A percentile compares a stretch with the other conserved stretches of the same genome.
These are phyloP conservation scores for Camellia japonica DNA, from an alignment of 148 eudicot species.

Conservation along the genomic window DNA sequence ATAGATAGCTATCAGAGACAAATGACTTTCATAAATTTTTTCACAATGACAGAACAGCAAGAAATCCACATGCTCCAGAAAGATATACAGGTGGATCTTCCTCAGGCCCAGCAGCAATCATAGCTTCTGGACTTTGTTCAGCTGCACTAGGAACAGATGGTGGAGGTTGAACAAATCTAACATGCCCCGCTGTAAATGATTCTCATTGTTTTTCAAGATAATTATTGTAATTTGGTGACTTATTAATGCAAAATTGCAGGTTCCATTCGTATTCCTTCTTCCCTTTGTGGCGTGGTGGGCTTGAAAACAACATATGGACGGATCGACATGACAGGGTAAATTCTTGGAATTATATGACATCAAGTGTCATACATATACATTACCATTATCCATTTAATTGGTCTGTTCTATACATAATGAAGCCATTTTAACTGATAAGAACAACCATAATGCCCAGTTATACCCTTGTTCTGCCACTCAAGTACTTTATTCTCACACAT, in stretches of 20 bases:
- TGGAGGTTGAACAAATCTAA: slow-evolving; percentile 62
- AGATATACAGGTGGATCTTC: slow-evolving; percentile 99
- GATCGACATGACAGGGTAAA: slow-evolving; percentile 84
- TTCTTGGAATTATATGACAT: slow-evolving; percentile 11
- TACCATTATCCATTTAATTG: neutral
- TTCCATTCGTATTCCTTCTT: slow-evolving; percentile 94
- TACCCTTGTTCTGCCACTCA: neutral
- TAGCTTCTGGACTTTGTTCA: slow-evolving; percentile 91
- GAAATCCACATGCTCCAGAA: slow-evolving; percentile 92
- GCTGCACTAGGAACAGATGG: slow-evolving; percentile 99
- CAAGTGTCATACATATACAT: neutral
- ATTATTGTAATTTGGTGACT: neutral
- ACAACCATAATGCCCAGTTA: neutral
- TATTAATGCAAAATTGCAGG: slow-evolving; percentile 50
- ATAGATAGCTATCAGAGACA: neutral
- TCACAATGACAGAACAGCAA: slow-evolving; percentile 62
- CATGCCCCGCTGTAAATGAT: slow-evolving; percentile 6
- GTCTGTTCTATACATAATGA: neutral
- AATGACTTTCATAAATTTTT: neutral
- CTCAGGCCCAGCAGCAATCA: slow-evolving; percentile 96
- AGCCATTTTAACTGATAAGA: neutral
- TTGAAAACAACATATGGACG: slow-evolving; percentile 91
- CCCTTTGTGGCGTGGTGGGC: slow-evolving; percentile 96
- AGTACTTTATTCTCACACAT: neutral
- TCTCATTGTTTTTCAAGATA: neutral